Conservation (phyloP, 352 stramenopile species). For the Pythium aristosporum region DNA sequence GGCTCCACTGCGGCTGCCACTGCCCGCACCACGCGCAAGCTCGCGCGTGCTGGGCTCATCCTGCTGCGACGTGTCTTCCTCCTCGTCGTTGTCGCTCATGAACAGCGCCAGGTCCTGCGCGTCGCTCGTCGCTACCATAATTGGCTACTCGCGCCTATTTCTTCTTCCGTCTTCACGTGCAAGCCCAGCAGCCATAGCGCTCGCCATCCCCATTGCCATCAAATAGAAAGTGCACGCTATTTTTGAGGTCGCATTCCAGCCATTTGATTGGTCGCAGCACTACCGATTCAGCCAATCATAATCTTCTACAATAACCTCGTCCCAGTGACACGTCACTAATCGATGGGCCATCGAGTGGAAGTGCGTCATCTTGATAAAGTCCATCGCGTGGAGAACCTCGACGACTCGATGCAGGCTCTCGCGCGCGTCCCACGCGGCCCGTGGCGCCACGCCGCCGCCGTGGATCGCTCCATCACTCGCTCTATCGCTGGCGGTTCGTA, state of each 20-base stretch:
- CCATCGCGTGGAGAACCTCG: too few species aligned
- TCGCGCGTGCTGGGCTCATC: slow-evolving; percentile 13
- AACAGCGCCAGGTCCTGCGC: slow-evolving; percentile 38
- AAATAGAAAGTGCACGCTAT: slow-evolving; percentile 18
- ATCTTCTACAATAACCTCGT: neutral
- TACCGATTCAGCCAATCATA: slow-evolving; percentile 12
- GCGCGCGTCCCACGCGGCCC: slow-evolving; percentile 16
- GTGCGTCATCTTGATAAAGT: slow-evolving; percentile 5
- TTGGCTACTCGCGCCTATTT: neutral
- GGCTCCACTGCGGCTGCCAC: neutral
- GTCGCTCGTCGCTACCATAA: slow-evolving; percentile 19
- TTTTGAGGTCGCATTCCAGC: slow-evolving; percentile 1
- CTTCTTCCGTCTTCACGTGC: neutral
- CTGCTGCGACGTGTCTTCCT: slow-evolving; percentile 10
- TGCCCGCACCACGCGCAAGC: neutral
- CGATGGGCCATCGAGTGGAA: slow-evolving; percentile 6
- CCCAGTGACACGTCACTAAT: slow-evolving; percentile 16
- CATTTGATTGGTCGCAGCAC: slow-evolving; percentile 5
- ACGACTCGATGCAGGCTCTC: slow-evolving; percentile 15
- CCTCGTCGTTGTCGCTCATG: slow-evolving; percentile 44
- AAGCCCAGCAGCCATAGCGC: neutral
- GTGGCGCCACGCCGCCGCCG: neutral
- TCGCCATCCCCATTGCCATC: too few species aligned
- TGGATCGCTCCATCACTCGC: neutral
- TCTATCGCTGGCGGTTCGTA: neutral